phyloP scores from a whole-genome alignment of 805 yeast species.

The Brettanomyces sp. region DNA sequence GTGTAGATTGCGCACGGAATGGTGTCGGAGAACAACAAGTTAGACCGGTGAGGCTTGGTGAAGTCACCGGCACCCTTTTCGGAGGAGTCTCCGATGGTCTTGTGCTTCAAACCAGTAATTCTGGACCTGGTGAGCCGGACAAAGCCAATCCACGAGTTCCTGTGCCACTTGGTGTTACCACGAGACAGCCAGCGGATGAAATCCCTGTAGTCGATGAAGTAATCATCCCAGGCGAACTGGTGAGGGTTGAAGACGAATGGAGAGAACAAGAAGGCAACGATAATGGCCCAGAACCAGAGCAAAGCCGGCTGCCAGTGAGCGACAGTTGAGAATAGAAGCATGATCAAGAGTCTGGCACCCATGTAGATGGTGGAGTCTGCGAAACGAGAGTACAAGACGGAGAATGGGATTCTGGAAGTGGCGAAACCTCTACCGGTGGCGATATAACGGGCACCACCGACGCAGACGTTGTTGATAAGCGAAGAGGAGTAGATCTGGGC shows the following conservation, averaged over 20 bases:
- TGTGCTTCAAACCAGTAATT: slow-evolving; percentile 76
- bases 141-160: slow-evolving; percentile 84
- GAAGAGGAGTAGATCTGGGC: slow-evolving; percentile 73
- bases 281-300: slow-evolving; percentile 95
- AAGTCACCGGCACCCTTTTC: slow-evolving; percentile 82
- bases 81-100: slow-evolving; percentile 65
- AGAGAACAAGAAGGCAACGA: slow-evolving; percentile 78
- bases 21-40: slow-evolving; percentile 61
- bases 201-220: slow-evolving; percentile 92
- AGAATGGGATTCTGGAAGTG: slow-evolving; percentile 68
- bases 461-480: slow-evolving; percentile 57
- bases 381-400: slow-evolving; percentile 65
- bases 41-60: slow-evolving; percentile 72
- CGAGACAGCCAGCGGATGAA: slow-evolving; percentile 86
- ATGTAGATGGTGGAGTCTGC: slow-evolving; percentile 76
- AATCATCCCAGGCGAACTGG: slow-evolving; percentile 94
- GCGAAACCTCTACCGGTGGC: slow-evolving; percentile 86
- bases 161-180: slow-evolving; percentile 84
- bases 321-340: slow-evolving; percentile 63
- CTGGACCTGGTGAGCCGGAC: slow-evolving; percentile 76
- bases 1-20: slow-evolving; percentile 64
- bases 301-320: slow-evolving; percentile 89
- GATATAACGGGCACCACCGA: slow-evolving; percentile 84
- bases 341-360: slow-evolving; percentile 72
- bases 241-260: slow-evolving; percentile 97